Base-by-base conservation (phyloP, 2,329 filamentous ascomycete genomes). In the Seiridium unicorne region DNA sequence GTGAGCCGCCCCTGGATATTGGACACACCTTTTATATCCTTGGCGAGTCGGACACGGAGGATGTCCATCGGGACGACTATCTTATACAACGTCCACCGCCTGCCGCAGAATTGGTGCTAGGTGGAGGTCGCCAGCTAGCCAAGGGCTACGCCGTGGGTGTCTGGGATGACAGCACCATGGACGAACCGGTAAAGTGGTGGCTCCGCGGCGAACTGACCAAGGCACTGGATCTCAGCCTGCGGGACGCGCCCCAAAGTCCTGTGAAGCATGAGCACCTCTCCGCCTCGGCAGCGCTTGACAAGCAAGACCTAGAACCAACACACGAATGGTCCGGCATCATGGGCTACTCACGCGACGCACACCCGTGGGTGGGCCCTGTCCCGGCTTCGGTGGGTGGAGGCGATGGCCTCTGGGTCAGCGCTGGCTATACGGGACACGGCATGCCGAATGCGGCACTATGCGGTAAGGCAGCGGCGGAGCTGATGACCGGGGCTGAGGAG, bases 261-360 rank as follows among this genome's bases (percentile, higher is more conserved):
- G 36, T 53, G 13, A 36, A 55, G 34, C 40, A 58, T 46, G 34
- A 57, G 4, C 35, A 46, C 31, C 13, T n/a, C 3, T 6, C 26
- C 36, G 18, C 56, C 40, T 40, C 57, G 57, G 44, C 44, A 42
- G 73, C 74, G 44, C 18, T 26, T 26, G 18, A 26, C 18, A 26
- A 26, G 18, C 70, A 79, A 38, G 75, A 79, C 49, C 72, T 91
- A 26, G 68, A 75, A 31, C 80, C 83, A 8, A 74, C 82, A 36
- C 85, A 83, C 69, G 86, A 90, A 69, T 94, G 91, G 91, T 91
- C 89, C 1, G 91, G 91, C 0, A 89, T 93, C 65, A 93, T 93
- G 90, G 90, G 88, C 0, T 93, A 86, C 72, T 87, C 84, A 36
- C 77, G 86, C 5, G 91, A 93, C 70, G 77, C 81, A 0, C 73